Evolutionary conservation across 805 yeast genomes (phyloP).

Genomic region (Cyberlindnera nakhonratchasimensis): DNA sequence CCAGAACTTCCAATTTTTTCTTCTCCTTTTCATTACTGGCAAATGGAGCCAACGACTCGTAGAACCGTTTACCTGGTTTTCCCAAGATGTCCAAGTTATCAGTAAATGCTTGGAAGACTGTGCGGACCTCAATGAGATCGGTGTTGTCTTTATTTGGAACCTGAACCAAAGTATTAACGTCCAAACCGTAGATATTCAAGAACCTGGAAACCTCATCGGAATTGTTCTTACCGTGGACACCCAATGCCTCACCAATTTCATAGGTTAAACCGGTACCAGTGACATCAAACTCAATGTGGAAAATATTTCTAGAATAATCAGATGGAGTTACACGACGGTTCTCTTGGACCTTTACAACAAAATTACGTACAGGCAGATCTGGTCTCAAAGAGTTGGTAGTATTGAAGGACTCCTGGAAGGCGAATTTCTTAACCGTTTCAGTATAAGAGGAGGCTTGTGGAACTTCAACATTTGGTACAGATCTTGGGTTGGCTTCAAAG

Average conservation of each 20-base stretch:
- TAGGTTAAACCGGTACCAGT: constrained; percentile 87
- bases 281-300: constrained; percentile 93
- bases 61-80: constrained; percentile 93
- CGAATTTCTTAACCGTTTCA: constrained; percentile 64
- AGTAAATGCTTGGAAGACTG: constrained; percentile 73
- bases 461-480: constrained; percentile 35
- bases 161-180: constrained; percentile 64
- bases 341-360: constrained; percentile 83
- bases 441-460: constrained; percentile 40
- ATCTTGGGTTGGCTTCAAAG: constrained; percentile 59
- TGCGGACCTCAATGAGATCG: constrained; percentile 61
- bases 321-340: constrained; percentile 88
- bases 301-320: constrained; percentile 89
- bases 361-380: constrained; percentile 81
- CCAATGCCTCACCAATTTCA: constrained; percentile 95
- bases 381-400: constrained; percentile 70
- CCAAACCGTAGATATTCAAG: constrained; percentile 65
- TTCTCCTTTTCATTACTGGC: constrained; percentile 70
- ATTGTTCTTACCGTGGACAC: constrained; percentile 88
- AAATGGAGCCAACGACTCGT: constrained; percentile 71
- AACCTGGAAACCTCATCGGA: constrained; percentile 62
- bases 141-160: constrained; percentile 67
- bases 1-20: constrained; percentile 56
- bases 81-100: constrained; percentile 89
- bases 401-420: constrained; percentile 78